Evolutionary conservation across 139 green algal genomes (phyloP).

Genomic region (Chlorella sp.): DNA sequence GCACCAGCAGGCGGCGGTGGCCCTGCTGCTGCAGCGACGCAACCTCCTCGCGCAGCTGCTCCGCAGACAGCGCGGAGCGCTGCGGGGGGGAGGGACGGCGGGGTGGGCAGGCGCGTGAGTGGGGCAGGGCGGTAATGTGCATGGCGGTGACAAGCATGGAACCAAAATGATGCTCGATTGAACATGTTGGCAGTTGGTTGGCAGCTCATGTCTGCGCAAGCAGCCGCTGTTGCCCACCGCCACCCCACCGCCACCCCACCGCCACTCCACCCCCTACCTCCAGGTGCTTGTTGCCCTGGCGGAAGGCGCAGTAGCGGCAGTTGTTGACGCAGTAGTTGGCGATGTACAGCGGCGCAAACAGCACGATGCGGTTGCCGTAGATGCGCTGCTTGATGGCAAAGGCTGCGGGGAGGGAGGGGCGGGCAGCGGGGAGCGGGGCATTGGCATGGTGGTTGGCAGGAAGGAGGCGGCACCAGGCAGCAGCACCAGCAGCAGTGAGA

Average conservation of each 20-base stretch:
- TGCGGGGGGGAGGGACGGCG: background rate
- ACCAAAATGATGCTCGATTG: background rate
- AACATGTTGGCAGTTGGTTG: background rate
- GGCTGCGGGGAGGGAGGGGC: conserved; percentile 19
- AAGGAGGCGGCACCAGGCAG: background rate
- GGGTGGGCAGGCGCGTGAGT: conserved; percentile 48
- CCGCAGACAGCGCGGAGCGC: conserved; percentile 36
- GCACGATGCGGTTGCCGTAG: conserved; percentile 80
- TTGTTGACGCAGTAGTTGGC: conserved; percentile 79
- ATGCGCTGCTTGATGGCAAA: conserved; percentile 64
- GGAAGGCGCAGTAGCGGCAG: conserved; percentile 79
- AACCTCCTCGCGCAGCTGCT: conserved; percentile 64
- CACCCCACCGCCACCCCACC: too few species aligned
- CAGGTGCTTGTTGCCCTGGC: conserved; percentile 65
- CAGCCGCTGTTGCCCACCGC: too few species aligned
- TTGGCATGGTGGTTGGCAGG: too few species aligned
- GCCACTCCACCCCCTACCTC: conserved; percentile 36
- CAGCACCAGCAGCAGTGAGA: too few species aligned
- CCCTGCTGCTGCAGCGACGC: conserved; percentile 63
- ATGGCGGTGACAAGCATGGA: background rate
- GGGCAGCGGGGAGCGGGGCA: background rate
- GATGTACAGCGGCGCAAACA: conserved; percentile 76
- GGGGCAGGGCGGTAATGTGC: too few species aligned
- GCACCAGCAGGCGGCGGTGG: conserved; percentile 70
- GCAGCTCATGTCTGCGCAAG: background rate